These are phyloP conservation scores for Elongisporangium undulatum DNA, from an alignment of 352 stramenopile genomes.

Conservation along the genomic window DNA sequence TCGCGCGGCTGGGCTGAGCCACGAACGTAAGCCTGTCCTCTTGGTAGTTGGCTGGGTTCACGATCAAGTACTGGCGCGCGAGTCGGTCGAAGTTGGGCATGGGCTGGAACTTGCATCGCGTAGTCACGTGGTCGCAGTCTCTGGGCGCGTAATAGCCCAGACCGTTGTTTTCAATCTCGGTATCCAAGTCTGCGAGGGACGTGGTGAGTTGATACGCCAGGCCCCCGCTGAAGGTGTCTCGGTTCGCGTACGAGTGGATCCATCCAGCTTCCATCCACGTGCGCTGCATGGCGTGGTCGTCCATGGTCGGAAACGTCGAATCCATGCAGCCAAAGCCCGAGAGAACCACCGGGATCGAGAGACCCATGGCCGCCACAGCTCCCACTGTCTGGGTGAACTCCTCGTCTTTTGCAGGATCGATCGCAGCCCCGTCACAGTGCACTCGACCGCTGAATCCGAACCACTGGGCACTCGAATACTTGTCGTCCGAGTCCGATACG, in stretches of 20 bases:
- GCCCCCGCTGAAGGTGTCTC: slow-evolving; percentile 54
- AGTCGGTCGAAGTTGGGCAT: slow-evolving; percentile 70
- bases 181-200: slow-evolving; percentile 58
- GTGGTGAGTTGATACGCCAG: slow-evolving; percentile 85
- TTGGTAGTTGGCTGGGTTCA: slow-evolving; percentile 27
- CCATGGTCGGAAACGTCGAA: slow-evolving; percentile 53
- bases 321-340: slow-evolving; percentile 85
- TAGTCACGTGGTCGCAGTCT: slow-evolving; percentile 56
- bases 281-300: slow-evolving; percentile 63
- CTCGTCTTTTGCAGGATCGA: slow-evolving; percentile 29
- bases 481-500: slow-evolving; percentile 52
- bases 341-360: slow-evolving; percentile 74
- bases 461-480: slow-evolving; percentile 79
- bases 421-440: slow-evolving; percentile 53
- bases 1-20: not conserved
- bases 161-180: slow-evolving; percentile 63
- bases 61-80: slow-evolving; percentile 34
- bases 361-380: slow-evolving; percentile 54
- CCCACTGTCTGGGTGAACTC: slow-evolving; percentile 57
- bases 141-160: slow-evolving; percentile 69
- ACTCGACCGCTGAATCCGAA: slow-evolving; percentile 86
- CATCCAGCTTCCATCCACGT: slow-evolving; percentile 61
- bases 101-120: slow-evolving; percentile 54
- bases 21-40: not conserved
- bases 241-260: slow-evolving; percentile 43